Base-by-base conservation (phyloP, 2,329 filamentous ascomycete genomes). In the Aspergillus sp. region DNA sequence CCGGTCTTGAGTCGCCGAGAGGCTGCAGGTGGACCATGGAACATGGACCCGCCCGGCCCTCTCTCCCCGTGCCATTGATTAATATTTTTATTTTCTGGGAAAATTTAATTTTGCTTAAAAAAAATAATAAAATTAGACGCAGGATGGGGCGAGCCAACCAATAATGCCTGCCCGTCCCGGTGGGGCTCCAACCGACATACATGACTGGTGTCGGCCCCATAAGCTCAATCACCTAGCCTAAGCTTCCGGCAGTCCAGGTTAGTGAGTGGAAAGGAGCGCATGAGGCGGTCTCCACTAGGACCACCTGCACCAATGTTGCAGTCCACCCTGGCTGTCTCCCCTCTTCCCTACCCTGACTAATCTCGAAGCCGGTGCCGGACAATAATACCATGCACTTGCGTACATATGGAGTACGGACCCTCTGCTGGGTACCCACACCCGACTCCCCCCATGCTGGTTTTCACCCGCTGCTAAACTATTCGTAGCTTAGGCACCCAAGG, bases 1-100 rank as follows among this genome's bases (percentile, higher is more conserved):
- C 61, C 58, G 57, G 60, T 50, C 60, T 60, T 62, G 61, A 64
- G 60, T 64, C 60, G 61, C 58, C 57, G 57, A 62, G 53, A 54
- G 55, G 47, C 58, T 63, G 60, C 61, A 59, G 52, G 59, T 63
- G 61, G 62, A 50, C 60, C 61, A 60, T 59, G 59, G 59, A 53
- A 54, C 49, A 47, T 25, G 48, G 52, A 56, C 52, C 59, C 58
- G 55, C 58, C 34, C 21, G 43, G 38, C 49, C 59, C 56, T 54
- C 54, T 53, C 45, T 60, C 62, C 61, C 62, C 60, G 59, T 62
- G 62, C 58, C 57, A 60, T 52, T 47, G 47, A 50, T 50, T 46
- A 44, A 55, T 62, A 52, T 52, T 54, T 43, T 17, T n/a, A 17
- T n/a, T 38, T 10, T 29, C 7, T 29, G 25, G 25, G 25, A 29